Evolutionary conservation across 2,329 filamentous ascomycete genomes (phyloP).

Genomic region (Phaeosphaeriaceae sp.): DNA sequence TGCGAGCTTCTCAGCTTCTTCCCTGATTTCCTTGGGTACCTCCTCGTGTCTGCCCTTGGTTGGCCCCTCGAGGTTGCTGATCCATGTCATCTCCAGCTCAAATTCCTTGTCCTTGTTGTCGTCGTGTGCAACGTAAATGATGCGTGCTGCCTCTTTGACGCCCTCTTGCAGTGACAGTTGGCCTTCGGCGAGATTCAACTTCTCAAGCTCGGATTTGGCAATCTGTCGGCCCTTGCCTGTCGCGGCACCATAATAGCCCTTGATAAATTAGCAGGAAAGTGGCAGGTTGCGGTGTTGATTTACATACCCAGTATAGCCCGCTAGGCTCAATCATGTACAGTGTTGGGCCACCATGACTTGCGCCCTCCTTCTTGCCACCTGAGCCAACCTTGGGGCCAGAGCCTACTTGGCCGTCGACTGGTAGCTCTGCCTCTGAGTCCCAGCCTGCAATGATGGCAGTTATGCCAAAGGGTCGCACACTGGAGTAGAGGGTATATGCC

Average conservation of each 20-base stretch:
- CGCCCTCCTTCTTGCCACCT: slow-evolving; percentile 78
- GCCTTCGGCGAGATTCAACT: slow-evolving; percentile 83
- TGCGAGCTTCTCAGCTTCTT: slow-evolving; percentile 91
- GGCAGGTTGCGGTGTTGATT: too few relatives aligned
- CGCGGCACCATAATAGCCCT: slow-evolving; percentile 96
- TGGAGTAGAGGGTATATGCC: slow-evolving; percentile 96
- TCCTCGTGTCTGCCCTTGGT: slow-evolving; percentile 93
- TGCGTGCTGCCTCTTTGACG: slow-evolving; percentile 94
- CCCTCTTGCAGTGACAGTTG: slow-evolving; percentile 82
- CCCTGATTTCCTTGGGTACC: slow-evolving; percentile 86
- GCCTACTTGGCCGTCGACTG: slow-evolving; percentile 90
- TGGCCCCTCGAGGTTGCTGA: slow-evolving; percentile 81
- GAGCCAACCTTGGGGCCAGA: slow-evolving; percentile 77
- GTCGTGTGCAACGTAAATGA: slow-evolving; percentile 97
- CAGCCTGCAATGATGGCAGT: slow-evolving; percentile 93
- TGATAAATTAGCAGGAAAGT: background rate
- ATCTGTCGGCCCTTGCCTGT: slow-evolving; percentile 96
- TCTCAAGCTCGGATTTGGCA: slow-evolving; percentile 97
- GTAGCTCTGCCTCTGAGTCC: slow-evolving; percentile 84
- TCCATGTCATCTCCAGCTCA: slow-evolving; percentile 99
- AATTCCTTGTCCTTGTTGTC: slow-evolving; percentile 99
- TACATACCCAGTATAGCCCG: slow-evolving; percentile 83
- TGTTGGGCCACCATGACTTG: slow-evolving; percentile 84
- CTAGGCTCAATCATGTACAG: slow-evolving; percentile 99
- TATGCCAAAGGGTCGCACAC: slow-evolving; percentile 94